Evolutionary conservation across 163 green algal species (phyloP).

Genomic region (Trebouxiophyceae sp.): DNA sequence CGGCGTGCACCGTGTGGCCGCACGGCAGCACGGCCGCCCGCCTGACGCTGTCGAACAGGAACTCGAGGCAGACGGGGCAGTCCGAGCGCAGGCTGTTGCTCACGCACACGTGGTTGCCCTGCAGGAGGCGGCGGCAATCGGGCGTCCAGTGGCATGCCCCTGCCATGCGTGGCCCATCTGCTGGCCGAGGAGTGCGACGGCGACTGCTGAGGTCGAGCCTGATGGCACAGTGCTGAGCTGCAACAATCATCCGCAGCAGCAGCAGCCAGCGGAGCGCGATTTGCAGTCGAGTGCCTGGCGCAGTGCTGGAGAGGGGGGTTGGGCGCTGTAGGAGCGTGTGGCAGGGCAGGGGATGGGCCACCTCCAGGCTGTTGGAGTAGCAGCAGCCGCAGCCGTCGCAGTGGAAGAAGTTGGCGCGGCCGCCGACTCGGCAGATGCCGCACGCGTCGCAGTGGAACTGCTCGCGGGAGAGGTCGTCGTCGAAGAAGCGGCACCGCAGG

Average conservation of each 20-base stretch:
- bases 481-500: slow-evolving; percentile 81
- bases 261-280: no score
- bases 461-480: slow-evolving; percentile 71
- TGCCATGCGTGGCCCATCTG: no score
- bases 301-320: no score
- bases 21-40: slow-evolving; percentile 77
- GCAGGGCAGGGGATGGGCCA: no score
- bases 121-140: slow-evolving; percentile 12
- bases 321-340: no score
- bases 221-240: no score
- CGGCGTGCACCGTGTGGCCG: slow-evolving; percentile 75
- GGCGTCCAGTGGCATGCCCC: no score
- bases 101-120: slow-evolving; percentile 74
- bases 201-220: no score
- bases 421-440: slow-evolving; percentile 87
- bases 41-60: slow-evolving; percentile 80
- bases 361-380: slow-evolving; percentile 48
- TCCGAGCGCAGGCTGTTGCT: slow-evolving; percentile 76
- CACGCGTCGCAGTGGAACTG: slow-evolving; percentile 90
- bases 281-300: no score
- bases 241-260: no score
- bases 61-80: slow-evolving; percentile 90
- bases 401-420: slow-evolving; percentile 92
- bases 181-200: no score
- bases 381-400: slow-evolving; percentile 87